phyloP scores from a whole-genome alignment of 164 flowering plant species.

The Liriodendron chinense region DNA sequence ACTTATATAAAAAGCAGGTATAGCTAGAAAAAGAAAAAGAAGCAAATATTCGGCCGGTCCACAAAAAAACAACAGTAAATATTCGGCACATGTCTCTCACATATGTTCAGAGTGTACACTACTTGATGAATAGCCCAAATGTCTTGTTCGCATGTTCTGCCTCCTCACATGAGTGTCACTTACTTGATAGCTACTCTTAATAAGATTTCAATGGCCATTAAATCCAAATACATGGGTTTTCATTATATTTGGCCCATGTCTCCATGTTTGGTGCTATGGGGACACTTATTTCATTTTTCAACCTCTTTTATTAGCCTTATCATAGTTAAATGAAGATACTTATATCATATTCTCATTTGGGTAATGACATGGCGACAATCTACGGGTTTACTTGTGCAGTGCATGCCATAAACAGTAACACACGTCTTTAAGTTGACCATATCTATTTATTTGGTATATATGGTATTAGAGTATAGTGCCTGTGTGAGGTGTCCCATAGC shows the following conservation, averaged over 20 bases:
- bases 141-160: no score
- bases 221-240: neutral
- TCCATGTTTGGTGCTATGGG: constrained; percentile 3
- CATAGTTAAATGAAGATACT: neutral
- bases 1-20: no score
- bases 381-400: constrained; percentile 3
- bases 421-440: constrained; percentile 4
- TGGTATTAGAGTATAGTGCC: neutral
- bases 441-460: neutral
- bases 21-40: no score
- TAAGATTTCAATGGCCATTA: neutral
- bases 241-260: neutral
- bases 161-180: no score
- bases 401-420: neutral
- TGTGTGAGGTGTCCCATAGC: constrained; percentile 7
- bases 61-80: no score
- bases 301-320: neutral
- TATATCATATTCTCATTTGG: constrained; percentile 1
- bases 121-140: no score
- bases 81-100: no score
- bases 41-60: no score
- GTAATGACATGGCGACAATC: constrained; percentile 6
- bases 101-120: no score
- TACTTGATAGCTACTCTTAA: neutral
- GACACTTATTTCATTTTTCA: neutral